phyloP scores from a whole-genome alignment of 768 basidiomycete species.

The Russula griseocarnosa region DNA sequence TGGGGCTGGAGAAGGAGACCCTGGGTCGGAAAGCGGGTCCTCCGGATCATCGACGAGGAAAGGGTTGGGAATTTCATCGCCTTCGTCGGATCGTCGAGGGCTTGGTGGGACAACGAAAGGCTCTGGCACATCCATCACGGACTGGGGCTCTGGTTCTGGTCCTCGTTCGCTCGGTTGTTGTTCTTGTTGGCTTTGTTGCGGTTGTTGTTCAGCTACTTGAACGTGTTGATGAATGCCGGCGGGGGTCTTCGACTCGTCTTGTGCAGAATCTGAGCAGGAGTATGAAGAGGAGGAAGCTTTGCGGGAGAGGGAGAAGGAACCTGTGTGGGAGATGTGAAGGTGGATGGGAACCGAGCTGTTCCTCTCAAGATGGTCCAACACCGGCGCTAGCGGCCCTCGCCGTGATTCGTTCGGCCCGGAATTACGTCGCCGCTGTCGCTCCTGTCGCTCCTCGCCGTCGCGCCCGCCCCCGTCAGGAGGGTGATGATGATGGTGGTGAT shows the following conservation, averaged over 20 bases:
- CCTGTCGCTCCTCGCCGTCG: not conserved
- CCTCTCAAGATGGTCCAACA: conserved; percentile 20
- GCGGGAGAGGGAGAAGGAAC: conserved; percentile 44
- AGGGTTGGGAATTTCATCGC: conserved; percentile 43
- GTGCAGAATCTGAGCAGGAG: conserved; percentile 8
- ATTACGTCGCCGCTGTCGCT: conserved; percentile 4
- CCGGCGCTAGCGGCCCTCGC: conserved; percentile 22
- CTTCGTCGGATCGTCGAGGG: not conserved
- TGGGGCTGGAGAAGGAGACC: conserved; percentile 23
- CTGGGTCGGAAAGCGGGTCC: conserved; percentile 34
- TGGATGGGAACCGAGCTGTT: conserved; percentile 29
- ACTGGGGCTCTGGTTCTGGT: not conserved
- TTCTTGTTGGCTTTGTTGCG: not conserved
- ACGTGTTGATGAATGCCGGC: conserved; percentile 9
- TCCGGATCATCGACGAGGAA: conserved; percentile 59
- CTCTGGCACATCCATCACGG: not conserved
- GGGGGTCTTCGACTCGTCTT: conserved; percentile 19
- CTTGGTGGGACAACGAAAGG: conserved; percentile 4
- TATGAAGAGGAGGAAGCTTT: conserved; percentile 35
- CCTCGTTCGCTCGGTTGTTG: not conserved
- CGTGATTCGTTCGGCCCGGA: conserved; percentile 19
- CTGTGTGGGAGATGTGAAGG: conserved; percentile 33
- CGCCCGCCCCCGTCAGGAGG: not conserved
- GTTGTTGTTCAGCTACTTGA: not conserved
- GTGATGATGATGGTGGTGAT: conserved; percentile 14